Evolutionary conservation across 306 rosid species (phyloP).

Genomic region (Biancaea sappan): DNA sequence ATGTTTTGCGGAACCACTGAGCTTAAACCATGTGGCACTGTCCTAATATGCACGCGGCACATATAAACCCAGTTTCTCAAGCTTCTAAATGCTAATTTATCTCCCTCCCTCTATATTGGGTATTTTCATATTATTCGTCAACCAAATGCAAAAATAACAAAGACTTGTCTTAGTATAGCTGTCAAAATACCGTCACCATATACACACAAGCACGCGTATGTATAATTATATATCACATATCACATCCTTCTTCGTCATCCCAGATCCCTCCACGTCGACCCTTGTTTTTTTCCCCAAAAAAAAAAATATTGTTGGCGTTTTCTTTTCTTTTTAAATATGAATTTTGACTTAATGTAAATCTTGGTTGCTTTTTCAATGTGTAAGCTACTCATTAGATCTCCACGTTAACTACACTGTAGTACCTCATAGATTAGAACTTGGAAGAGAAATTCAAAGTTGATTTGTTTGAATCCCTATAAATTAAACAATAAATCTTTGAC

Average conservation of each 20-base stretch:
- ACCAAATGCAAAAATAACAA: background rate
- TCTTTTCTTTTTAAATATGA: conserved; percentile 3
- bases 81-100: background rate
- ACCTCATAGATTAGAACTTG: conserved; percentile 23
- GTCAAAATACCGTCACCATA: background rate
- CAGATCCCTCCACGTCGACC: background rate
- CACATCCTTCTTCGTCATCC: conserved; percentile 20
- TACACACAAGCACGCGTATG: too few relatives aligned
- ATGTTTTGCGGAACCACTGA: background rate
- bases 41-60: background rate
- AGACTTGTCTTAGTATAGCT: background rate
- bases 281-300: too few relatives aligned
- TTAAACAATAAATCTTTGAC: too few relatives aligned
- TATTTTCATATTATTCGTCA: background rate
- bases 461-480: too few relatives aligned
- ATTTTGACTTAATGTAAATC: background rate
- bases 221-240: too few relatives aligned
- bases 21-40: background rate
- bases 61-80: background rate
- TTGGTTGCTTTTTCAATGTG: conserved; percentile 1
- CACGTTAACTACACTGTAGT: conserved; percentile 49
- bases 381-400: conserved; percentile 28
- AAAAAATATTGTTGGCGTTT: too few relatives aligned
- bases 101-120: background rate
- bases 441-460: too few relatives aligned